Evolutionary conservation across 305 asterid genomes (phyloP).

Genomic region (Coffea humblotiana): DNA sequence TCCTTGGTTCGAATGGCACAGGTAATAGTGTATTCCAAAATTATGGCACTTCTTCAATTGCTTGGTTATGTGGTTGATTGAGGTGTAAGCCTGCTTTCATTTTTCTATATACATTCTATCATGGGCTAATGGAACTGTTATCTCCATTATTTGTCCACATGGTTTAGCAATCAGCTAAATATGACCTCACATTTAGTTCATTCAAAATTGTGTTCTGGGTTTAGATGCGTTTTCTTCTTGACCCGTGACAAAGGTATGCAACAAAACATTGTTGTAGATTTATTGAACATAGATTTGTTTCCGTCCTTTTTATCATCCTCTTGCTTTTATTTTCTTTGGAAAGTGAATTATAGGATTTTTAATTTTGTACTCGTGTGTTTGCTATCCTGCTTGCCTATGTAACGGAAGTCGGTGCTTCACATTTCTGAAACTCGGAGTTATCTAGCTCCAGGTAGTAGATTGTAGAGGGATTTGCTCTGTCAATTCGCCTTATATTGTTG

Average conservation of each 20-base stretch:
- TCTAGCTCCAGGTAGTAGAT: background rate
- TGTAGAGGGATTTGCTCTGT: background rate
- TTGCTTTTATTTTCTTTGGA: background rate
- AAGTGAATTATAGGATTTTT: background rate
- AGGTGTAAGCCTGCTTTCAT: background rate
- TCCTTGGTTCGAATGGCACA: slow-evolving; percentile 99
- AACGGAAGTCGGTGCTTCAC: background rate
- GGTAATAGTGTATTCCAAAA: slow-evolving; percentile 38
- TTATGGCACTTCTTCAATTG: background rate
- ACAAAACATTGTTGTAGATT: background rate
- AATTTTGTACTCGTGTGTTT: background rate
- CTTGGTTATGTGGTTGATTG: background rate
- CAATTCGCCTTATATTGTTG: background rate
- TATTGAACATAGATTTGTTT: background rate
- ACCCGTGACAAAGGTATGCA: background rate
- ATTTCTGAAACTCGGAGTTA: background rate
- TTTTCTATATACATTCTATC: background rate
- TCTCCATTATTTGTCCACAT: background rate
- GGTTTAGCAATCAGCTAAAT: background rate
- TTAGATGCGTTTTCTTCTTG: background rate
- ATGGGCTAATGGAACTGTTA: background rate
- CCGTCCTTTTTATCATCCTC: background rate
- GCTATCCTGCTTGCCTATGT: background rate
- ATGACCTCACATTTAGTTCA: background rate
- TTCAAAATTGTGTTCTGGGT: background rate